Evolutionary conservation across 495 filamentous ascomycete species (phyloP), one percentile per base, ranked within the genome.

Genomic region (Parathielavia appendiculata): DNA sequence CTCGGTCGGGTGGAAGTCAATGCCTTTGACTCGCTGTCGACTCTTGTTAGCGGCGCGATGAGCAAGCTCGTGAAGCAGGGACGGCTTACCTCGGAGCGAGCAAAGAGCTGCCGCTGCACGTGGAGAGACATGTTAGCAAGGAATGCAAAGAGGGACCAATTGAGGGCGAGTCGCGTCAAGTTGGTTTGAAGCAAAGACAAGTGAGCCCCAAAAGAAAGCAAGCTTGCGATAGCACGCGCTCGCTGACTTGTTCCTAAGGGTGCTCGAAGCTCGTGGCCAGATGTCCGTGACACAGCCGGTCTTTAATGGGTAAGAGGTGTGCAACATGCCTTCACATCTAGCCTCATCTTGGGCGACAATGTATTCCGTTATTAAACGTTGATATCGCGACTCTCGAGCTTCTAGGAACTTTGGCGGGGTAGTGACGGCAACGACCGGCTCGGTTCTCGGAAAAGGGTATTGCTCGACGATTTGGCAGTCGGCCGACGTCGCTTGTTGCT

Each of bases 1-100:
- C 80, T 96, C 91, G 53, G 89, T 89, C 23, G 92, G 92, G 70
- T 97, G 92, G 75, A 95, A 97, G 75, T 97, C 92, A 70, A 97
- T 95, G 68, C 92, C 92, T 76, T 96, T 97, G 61, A 97, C 92
- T 75, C 92, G 85, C 82, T 97, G 88, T 62, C 84, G 89, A 71
- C 35, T n/a, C 5, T 11, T 38, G 50, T 61, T 54, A 64, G 58
- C 60, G 43, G 26, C 8, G 34, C 2, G 20, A 17, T 14, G 19
- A 46, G n/a, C n/a, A n/a, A n/a, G n/a, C 11, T 17, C 87, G 83
- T 65, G 87, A 86, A 75, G 88, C 70, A 66, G 26, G 26, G 26
- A 30, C 6, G n/a, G 77, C 63, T 20, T 63, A 70, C 65, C 67
- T 70, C 66, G 19, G 67, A 68, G 62, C 66, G 68, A 57, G 65